Percentiles rank a stretch among this genome's conserved stretches.
phyloP scores from a whole-genome alignment of 2,329 filamentous ascomycete species.

The Didymella arachidicola region DNA sequence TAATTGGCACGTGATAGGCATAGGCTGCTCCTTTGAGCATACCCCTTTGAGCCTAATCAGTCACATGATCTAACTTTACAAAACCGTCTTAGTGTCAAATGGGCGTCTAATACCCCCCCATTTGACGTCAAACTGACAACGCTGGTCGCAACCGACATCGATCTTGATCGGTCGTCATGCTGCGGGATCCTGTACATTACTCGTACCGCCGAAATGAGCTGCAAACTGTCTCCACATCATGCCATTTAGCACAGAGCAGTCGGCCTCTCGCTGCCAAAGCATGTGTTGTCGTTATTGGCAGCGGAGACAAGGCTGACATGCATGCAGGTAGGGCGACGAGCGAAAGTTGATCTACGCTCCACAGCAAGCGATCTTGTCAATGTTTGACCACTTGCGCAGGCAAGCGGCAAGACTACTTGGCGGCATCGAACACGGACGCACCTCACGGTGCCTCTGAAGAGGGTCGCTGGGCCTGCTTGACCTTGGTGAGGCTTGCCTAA shows the following conservation, averaged over 20 bases:
- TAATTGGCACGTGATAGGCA: too few relatives aligned
- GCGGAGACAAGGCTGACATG: not conserved
- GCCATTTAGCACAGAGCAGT: slow-evolving; percentile 2
- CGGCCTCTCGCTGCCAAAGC: not conserved
- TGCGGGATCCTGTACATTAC: not conserved
- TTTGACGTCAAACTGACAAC: too few relatives aligned
- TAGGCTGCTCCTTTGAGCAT: too few relatives aligned
- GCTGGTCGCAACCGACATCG: not conserved
- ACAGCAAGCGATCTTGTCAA: not conserved
- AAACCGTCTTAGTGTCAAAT: too few relatives aligned
- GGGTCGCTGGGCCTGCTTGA: not conserved
- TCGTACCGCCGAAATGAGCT: slow-evolving; percentile 14
- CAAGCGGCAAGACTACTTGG: not conserved
- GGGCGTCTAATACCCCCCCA: too few relatives aligned
- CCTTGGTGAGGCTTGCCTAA: not conserved
- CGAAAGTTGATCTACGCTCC: not conserved
- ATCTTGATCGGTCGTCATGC: slow-evolving; percentile 17
- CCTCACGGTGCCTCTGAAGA: not conserved
- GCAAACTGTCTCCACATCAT: slow-evolving; percentile 4
- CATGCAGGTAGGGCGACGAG: not conserved
- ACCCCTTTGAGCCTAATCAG: too few relatives aligned
- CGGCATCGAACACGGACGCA: not conserved
- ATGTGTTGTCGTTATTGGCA: not conserved
- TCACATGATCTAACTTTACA: too few relatives aligned
- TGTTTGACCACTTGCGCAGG: not conserved